Percentiles rank a stretch among this genome's conserved stretches.
Conservation (phyloP, 352 stramenopile genomes). For the Plasmopara viticola region DNA sequence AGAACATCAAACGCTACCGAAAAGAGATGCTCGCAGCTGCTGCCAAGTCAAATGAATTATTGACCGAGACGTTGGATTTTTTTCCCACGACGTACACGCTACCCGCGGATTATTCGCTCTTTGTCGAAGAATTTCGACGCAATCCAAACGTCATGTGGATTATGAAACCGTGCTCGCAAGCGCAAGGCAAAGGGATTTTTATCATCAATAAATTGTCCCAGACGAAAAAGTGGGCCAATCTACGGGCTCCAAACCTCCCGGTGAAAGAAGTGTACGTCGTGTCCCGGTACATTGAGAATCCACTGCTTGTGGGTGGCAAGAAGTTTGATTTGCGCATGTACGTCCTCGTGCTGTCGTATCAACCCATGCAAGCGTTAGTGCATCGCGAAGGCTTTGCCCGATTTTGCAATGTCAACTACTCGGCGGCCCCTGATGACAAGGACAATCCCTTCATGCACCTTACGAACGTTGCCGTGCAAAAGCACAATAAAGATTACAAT, state of each 20-base stretch:
- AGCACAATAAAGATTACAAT: conserved; percentile 90
- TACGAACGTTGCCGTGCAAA: conserved; percentile 88
- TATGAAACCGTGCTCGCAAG: conserved; percentile 89
- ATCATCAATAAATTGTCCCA: conserved; percentile 91
- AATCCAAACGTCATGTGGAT: conserved; percentile 90
- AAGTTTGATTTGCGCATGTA: conserved; percentile 93
- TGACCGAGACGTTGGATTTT: conserved; percentile 54
- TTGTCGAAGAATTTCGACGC: conserved; percentile 86
- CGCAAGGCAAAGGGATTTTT: conserved; percentile 91
- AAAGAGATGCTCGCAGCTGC: conserved; percentile 40
- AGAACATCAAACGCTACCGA: conserved; percentile 91
- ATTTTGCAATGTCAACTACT: conserved; percentile 91
- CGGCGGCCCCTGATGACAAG: conserved; percentile 74
- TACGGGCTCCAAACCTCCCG: conserved; percentile 46
- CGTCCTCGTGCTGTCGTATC: conserved; percentile 87
- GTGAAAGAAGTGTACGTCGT: conserved; percentile 86
- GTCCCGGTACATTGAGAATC: conserved; percentile 87
- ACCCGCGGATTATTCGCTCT: conserved; percentile 89
- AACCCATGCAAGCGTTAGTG: conserved; percentile 68
- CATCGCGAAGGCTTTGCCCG: conserved; percentile 88
- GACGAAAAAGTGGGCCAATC: conserved; percentile 87
- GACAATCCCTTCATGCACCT: conserved; percentile 89
- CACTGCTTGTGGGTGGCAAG: conserved; percentile 87
- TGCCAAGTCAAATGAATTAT: conserved; percentile 1
- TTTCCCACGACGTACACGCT: conserved; percentile 90